Percentiles rank a stretch among this genome's conserved stretches.
phyloP scores from a whole-genome alignment of 2,329 filamentous ascomycete species.

The Sordariomycetes sp. region DNA sequence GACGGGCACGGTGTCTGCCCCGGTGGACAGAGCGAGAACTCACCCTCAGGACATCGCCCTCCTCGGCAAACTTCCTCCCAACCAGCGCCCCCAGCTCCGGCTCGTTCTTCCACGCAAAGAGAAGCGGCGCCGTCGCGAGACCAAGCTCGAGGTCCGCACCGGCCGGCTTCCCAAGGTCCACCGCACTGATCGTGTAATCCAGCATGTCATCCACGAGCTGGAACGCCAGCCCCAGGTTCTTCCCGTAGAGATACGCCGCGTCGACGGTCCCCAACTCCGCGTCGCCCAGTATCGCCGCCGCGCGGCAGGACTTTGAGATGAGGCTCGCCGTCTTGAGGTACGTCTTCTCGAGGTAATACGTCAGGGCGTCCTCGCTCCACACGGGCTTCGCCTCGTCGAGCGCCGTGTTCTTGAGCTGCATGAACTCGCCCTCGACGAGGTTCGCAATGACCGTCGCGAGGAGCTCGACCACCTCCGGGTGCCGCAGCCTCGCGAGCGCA shows the following conservation, averaged over 20 bases:
- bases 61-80: constrained; percentile 72
- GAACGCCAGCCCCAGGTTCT: constrained; percentile 88
- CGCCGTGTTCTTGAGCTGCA: constrained; percentile 96
- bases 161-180: constrained; percentile 85
- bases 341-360: constrained; percentile 95
- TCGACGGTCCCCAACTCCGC: constrained; percentile 70
- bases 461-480: constrained; percentile 89
- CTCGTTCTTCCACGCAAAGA: constrained; percentile 92
- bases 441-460: constrained; percentile 95
- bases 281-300: constrained; percentile 74
- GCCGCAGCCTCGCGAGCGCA: constrained; percentile 75
- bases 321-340: constrained; percentile 94
- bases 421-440: constrained; percentile 95
- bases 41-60: constrained; percentile 78
- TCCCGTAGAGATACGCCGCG: constrained; percentile 81
- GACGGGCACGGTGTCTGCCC: not conserved
- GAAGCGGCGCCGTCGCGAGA: constrained; percentile 79
- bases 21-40: constrained; percentile 20
- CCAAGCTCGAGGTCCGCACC: constrained; percentile 90
- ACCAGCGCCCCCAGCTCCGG: constrained; percentile 77
- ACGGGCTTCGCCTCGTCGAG: constrained; percentile 71
- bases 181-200: constrained; percentile 79
- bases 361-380: constrained; percentile 79
- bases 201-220: constrained; percentile 97
- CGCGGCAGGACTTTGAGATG: constrained; percentile 91